Percentiles rank a stretch among this genome's conserved stretches.
Conservation (phyloP, 805 yeast genomes). For the Metschnikowia henanensis region DNA sequence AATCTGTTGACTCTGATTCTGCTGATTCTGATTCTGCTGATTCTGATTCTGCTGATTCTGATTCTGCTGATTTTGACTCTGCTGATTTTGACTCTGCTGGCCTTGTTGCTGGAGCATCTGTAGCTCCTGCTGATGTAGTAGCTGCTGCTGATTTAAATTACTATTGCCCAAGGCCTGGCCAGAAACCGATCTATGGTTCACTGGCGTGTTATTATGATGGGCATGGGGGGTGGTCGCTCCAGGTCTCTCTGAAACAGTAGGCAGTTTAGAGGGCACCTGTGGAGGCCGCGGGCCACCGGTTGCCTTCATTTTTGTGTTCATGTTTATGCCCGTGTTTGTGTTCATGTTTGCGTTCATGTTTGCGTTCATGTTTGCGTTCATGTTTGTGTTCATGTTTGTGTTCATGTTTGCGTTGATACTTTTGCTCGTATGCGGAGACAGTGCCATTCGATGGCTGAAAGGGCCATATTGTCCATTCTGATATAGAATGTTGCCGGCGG, state of each 20-base stretch:
- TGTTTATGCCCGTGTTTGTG: not conserved
- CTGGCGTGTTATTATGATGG: conserved; percentile 13
- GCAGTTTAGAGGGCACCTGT: no score
- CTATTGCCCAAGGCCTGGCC: not conserved
- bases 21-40: no score
- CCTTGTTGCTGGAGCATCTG: conserved; percentile 21
- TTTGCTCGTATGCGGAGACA: not conserved
- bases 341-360: no score
- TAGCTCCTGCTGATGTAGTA: conserved; percentile 21
- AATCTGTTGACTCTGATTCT: no score
- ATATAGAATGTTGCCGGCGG: not conserved
- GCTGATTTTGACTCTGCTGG: no score
- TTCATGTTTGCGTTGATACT: no score
- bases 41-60: no score
- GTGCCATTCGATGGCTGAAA: not conserved
- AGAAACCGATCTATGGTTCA: not conserved
- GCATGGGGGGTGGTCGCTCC: conserved; percentile 6
- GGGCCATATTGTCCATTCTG: not conserved
- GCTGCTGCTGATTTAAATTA: conserved; percentile 11
- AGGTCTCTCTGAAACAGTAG: not conserved
- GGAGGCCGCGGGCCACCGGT: no score
- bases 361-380: no score
- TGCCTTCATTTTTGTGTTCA: not conserved
- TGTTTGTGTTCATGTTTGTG: no score
- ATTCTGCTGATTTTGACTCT: no score